Conservation (phyloP, 768 basidiomycete species). For the Phaffia tasmanica region DNA sequence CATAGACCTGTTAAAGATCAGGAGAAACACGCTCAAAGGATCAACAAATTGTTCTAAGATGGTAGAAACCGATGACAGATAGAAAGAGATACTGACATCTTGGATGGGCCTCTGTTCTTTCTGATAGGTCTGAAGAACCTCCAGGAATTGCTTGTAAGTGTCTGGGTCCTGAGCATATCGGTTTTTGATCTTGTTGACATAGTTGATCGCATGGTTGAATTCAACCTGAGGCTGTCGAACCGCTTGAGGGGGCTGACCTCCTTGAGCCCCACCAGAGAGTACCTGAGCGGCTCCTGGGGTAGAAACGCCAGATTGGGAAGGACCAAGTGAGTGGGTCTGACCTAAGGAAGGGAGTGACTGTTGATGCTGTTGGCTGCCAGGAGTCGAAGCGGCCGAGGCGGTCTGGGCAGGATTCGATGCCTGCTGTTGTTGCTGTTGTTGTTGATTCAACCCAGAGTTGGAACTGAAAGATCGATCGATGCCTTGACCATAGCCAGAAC, state of each 20-base stretch:
- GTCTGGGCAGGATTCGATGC: neutral
- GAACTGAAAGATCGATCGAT: too few relatives aligned
- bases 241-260: neutral
- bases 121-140: conserved; percentile 44
- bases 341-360: too few relatives aligned
- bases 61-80: neutral
- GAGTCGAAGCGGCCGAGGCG: conserved; percentile 1
- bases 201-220: conserved; percentile 80
- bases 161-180: conserved; percentile 80
- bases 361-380: too few relatives aligned
- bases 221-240: conserved; percentile 29
- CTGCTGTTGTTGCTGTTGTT: neutral
- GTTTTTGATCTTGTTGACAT: conserved; percentile 96
- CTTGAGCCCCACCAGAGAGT: neutral
- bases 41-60: neutral
- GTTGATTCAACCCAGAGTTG: neutral
- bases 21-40: neutral
- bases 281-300: neutral
- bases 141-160: conserved; percentile 48
- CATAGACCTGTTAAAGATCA: conserved; percentile 33
- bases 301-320: too few relatives aligned
- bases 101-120: conserved; percentile 49
- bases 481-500: neutral
- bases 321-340: too few relatives aligned
- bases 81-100: conserved; percentile 42